Conservation (phyloP, 139 green algal genomes). For the Closterium sp. region DNA sequence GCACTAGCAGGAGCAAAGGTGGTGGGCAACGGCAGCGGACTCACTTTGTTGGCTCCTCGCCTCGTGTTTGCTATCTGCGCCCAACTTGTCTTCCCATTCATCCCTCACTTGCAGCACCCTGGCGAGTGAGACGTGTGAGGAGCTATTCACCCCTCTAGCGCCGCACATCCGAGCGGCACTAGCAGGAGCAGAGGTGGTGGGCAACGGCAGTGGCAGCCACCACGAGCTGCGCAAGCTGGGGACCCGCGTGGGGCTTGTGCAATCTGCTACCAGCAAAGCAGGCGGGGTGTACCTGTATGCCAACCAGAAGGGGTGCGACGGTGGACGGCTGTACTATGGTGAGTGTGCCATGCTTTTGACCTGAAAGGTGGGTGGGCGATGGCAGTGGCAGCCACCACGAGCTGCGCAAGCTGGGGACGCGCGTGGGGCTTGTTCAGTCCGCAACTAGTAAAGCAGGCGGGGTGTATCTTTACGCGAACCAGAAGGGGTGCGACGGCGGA, state of each 20-base stretch:
- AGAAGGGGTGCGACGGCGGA: constrained; percentile 91
- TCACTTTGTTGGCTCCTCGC: not conserved
- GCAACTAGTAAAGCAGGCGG: constrained; percentile 86
- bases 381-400: constrained; percentile 88
- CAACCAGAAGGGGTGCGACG: constrained; percentile 97
- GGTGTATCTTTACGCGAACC: constrained; percentile 97
- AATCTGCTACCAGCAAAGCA: constrained; percentile 75
- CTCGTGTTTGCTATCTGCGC: not conserved
- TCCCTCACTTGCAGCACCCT: constrained; percentile 24
- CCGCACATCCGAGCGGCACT: constrained; percentile 60
- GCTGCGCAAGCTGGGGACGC: constrained; percentile 74
- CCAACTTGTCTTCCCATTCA: not conserved
- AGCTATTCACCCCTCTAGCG: constrained; percentile 89
- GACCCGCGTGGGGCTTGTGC: constrained; percentile 83
- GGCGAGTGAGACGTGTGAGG: constrained; percentile 89
- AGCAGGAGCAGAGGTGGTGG: constrained; percentile 86
- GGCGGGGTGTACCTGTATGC: constrained; percentile 97
- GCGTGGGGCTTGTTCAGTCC: constrained; percentile 82
- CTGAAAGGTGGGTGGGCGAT: no score
- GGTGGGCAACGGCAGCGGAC: constrained; percentile 89
- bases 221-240: constrained; percentile 83
- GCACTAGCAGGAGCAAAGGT: constrained; percentile 73
- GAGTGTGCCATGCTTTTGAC: constrained; percentile 16
- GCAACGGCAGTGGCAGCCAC: constrained; percentile 90
- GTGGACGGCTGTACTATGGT: constrained; percentile 88